Conservation (phyloP, 352 stramenopile species). For the Blastocystis sp. region DNA sequence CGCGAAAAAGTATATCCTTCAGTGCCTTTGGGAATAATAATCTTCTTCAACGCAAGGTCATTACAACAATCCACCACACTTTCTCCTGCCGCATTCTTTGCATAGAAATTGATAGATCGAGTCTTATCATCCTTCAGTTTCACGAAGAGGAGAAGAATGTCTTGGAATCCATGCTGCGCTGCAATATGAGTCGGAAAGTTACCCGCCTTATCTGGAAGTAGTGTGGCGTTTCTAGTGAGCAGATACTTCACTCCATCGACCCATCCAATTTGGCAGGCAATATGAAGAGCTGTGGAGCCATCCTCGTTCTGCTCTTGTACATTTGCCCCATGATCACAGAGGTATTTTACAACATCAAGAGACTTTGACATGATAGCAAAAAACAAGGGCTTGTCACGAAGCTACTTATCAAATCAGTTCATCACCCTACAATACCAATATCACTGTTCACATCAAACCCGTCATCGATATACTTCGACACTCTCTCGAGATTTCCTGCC, state of each 20-base stretch:
- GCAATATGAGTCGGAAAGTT: conserved; percentile 37
- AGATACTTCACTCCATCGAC: neutral
- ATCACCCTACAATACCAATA: neutral
- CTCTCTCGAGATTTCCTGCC: neutral
- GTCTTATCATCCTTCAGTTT: neutral
- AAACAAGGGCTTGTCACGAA: conserved; percentile 26
- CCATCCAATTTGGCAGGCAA: conserved; percentile 1
- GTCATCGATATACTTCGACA: neutral
- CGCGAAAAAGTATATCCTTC: conserved; percentile 8
- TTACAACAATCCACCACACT: conserved; percentile 10
- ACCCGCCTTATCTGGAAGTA: conserved; percentile 21
- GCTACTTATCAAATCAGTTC: neutral
- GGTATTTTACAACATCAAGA: neutral
- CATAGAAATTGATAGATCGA: neutral
- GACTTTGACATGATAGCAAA: neutral
- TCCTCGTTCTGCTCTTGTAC: conserved; percentile 42
- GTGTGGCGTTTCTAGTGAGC: neutral
- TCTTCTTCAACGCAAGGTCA: conserved; percentile 1
- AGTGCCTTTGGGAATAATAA: conserved; percentile 17
- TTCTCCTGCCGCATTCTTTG: conserved; percentile 19
- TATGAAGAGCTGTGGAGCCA: conserved; percentile 3
- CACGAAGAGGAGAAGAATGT: neutral
- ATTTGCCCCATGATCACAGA: conserved; percentile 5
- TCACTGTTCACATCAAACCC: conserved; percentile 39
- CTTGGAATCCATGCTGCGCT: neutral